phyloP scores from a whole-genome alignment of 164 flowering plant species.

The Hamamelis virginiana region DNA sequence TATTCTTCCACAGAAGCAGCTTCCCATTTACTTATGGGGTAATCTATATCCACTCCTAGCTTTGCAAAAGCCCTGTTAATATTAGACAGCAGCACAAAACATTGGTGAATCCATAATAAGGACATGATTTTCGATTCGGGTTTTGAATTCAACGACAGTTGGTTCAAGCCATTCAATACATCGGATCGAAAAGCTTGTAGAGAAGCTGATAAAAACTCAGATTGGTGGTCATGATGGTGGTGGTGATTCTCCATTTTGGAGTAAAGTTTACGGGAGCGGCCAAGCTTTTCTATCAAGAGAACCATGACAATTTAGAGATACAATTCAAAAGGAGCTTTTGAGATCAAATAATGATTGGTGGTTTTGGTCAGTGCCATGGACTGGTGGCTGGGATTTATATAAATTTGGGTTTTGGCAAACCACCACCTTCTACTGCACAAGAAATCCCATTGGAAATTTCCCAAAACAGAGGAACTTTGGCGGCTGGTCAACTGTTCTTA shows the following conservation, averaged over 20 bases:
- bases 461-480: too few species aligned
- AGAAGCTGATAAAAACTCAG: slow-evolving; percentile 28
- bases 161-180: slow-evolving; percentile 24
- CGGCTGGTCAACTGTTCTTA: too few species aligned
- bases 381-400: slow-evolving; percentile 1
- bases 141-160: slow-evolving; percentile 14
- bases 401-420: too few species aligned
- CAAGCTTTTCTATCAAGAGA: slow-evolving; percentile 27
- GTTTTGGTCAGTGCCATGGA: too few species aligned
- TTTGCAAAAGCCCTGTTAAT: slow-evolving; percentile 46
- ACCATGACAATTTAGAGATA: slow-evolving; percentile 24
- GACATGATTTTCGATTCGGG: slow-evolving; percentile 24
- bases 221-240: slow-evolving; percentile 17
- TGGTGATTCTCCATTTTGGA: slow-evolving; percentile 36
- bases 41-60: slow-evolving; percentile 40
- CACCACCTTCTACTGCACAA: too few species aligned
- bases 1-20: slow-evolving; percentile 33
- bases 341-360: slow-evolving; percentile 5
- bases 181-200: slow-evolving; percentile 36
- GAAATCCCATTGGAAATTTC: too few species aligned
- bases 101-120: slow-evolving; percentile 28
- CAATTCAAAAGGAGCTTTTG: not conserved
- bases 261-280: slow-evolving; percentile 17
- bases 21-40: slow-evolving; percentile 47
- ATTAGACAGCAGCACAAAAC: slow-evolving; percentile 29